Base-by-base conservation (phyloP, 768 basidiomycete genomes). In the Suillus sp. region DNA sequence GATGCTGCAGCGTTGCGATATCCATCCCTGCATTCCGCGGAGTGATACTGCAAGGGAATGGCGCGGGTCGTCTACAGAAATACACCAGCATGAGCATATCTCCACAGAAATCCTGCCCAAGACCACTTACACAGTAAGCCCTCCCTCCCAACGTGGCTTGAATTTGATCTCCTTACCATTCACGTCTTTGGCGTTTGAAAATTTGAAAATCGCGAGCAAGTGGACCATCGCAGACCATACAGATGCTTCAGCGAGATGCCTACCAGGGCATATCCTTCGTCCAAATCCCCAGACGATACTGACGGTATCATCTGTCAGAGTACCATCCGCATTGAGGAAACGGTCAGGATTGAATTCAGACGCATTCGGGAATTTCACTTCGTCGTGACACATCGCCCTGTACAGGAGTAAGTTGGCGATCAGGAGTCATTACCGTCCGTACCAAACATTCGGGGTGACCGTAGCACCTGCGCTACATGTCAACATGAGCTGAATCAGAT, bases 291-390 rank as follows among this genome's bases (percentile, higher is more conserved):
- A 74, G 18, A 48, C 62, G 42, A 74, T 35, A 11, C 64, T 34
- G 47, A 61, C 16, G 20, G 64, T 42, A 32, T 71, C 59, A 0
- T 47, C 25, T 3, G 62, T 71, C 51, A 74, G 68, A 16, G 62
- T 60, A 13, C 70, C 65, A 0, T 74, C 68, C 1, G 50, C 54
- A 22, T 75, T 71, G 8, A 81, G 62, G 63, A 81, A 82, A 34
- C 80, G 73, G 55, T 81, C 81, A 0, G 81, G 82, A 11, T 68
- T 64, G 68, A 79, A 82, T 14, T 55, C 64, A 7, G 72, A 62
- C 0, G 81, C 77, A 56, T 81, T 65, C 0, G 70, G 62, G 60
- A 78, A 82, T 16, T 75, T 67, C 8, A 62, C 63, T 48, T 70
- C 67, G 60, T 80, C 75, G 30, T 74, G 73, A 3, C 71, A 65